These are phyloP conservation scores for Sphagnurus paluster DNA, from an alignment of 1,284 basidiomycete species.

Conservation along the genomic window DNA sequence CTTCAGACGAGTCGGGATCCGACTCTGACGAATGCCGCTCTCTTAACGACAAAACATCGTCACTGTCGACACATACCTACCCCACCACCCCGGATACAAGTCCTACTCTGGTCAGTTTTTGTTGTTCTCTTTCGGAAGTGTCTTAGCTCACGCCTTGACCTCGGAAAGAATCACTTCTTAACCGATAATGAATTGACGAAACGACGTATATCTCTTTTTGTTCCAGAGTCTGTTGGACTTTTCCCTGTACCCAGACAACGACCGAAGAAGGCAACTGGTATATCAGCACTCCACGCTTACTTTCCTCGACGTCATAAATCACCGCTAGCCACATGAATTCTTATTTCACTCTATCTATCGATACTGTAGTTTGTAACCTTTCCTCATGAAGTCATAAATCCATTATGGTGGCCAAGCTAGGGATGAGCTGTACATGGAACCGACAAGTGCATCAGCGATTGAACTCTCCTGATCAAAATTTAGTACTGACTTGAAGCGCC, in stretches of 20 bases:
- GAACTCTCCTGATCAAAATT: too few species aligned
- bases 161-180: constrained; percentile 18
- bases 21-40: constrained; percentile 29
- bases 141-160: constrained; percentile 12
- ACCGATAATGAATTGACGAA: constrained; percentile 22
- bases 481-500: too few species aligned
- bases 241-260: constrained; percentile 26
- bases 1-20: constrained; percentile 27
- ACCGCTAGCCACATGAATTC: neutral
- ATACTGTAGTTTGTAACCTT: neutral
- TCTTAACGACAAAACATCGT: constrained; percentile 21
- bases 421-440: too few species aligned
- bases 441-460: too few species aligned
- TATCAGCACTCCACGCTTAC: constrained; percentile 18
- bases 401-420: too few species aligned
- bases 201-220: constrained; percentile 19
- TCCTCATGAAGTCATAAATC: too few species aligned
- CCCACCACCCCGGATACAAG: constrained; percentile 1
- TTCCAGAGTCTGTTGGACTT: constrained; percentile 26
- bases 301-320: constrained; percentile 14
- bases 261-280: constrained; percentile 11
- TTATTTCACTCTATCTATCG: too few species aligned
- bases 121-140: neutral
- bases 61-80: constrained; percentile 1
- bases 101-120: constrained; percentile 7